These are phyloP conservation scores for Fistulifera solaris DNA, from an alignment of 108 stramenopile species.

Conservation along the genomic window DNA sequence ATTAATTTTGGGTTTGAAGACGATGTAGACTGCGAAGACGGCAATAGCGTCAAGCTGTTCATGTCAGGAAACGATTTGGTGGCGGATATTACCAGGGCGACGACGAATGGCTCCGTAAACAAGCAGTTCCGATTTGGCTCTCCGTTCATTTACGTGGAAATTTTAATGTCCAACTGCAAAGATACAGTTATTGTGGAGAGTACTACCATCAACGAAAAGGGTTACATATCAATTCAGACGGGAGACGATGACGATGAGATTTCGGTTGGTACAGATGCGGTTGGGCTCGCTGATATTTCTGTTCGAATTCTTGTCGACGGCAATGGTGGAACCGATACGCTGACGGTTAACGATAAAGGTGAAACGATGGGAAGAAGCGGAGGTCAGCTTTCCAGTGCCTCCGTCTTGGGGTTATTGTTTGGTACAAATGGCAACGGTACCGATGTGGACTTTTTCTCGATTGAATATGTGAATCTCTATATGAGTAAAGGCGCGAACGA, in stretches of 20 bases:
- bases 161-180: conserved; percentile 17
- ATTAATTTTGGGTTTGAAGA: not conserved
- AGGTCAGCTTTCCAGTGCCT: not conserved
- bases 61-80: not conserved
- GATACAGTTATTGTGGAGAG: conserved; percentile 12
- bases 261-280: conserved; percentile 8
- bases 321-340: conserved; percentile 8
- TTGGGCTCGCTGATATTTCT: not conserved
- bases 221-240: conserved; percentile 9
- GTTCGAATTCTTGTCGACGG: conserved; percentile 18
- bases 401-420: too few species aligned
- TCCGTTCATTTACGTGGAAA: conserved; percentile 1
- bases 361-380: not conserved
- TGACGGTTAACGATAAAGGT: conserved; percentile 3
- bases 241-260: conserved; percentile 15
- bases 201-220: not conserved
- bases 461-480: not conserved
- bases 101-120: not conserved
- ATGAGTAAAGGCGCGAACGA: not conserved
- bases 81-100: not conserved
- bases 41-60: not conserved
- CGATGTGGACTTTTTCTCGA: not conserved
- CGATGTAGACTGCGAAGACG: not conserved
- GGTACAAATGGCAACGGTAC: too few species aligned
- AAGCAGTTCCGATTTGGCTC: conserved; percentile 2